Percentiles rank a stretch among this genome's conserved stretches.
phyloP scores from a whole-genome alignment of 306 rosid genomes.

The Vicia faba region DNA sequence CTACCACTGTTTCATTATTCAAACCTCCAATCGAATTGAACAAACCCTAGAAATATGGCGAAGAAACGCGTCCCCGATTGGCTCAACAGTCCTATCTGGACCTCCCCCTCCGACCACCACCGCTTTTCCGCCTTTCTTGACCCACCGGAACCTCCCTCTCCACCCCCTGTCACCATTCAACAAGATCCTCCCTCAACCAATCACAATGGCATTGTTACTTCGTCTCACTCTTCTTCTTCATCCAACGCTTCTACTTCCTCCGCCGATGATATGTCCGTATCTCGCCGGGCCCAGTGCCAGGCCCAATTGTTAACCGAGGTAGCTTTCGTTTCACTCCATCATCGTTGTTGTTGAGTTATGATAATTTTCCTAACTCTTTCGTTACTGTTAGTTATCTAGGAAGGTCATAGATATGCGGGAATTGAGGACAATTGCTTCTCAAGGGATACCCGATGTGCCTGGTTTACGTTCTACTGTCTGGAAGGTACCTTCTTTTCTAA shows the following conservation, averaged over 20 bases:
- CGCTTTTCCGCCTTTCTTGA: conserved; percentile 44
- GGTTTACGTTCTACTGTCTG: conserved; percentile 88
- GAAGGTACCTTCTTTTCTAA: conserved; percentile 56
- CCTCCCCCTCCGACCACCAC: conserved; percentile 52
- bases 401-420: conserved; percentile 71
- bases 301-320: conserved; percentile 77
- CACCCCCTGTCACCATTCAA: conserved; percentile 45
- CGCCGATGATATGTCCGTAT: conserved; percentile 55
- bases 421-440: conserved; percentile 70
- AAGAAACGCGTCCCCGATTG: conserved; percentile 95
- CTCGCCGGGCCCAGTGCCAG: conserved; percentile 43
- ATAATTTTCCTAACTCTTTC: not conserved
- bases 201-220: conserved; percentile 31
- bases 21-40: not conserved
- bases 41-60: conserved; percentile 55
- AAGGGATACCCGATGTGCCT: conserved; percentile 77
- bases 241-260: conserved; percentile 42
- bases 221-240: conserved; percentile 39
- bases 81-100: conserved; percentile 96
- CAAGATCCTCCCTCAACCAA: conserved; percentile 47
- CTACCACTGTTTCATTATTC: not conserved
- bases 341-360: not conserved
- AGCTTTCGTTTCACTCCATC: conserved; percentile 43
- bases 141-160: conserved; percentile 49
- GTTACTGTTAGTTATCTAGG: conserved; percentile 60